Evolutionary conservation across 345 rosid genomes (phyloP), one percentile per base, ranked within the genome.

Genomic region (Luvunga scandens): DNA sequence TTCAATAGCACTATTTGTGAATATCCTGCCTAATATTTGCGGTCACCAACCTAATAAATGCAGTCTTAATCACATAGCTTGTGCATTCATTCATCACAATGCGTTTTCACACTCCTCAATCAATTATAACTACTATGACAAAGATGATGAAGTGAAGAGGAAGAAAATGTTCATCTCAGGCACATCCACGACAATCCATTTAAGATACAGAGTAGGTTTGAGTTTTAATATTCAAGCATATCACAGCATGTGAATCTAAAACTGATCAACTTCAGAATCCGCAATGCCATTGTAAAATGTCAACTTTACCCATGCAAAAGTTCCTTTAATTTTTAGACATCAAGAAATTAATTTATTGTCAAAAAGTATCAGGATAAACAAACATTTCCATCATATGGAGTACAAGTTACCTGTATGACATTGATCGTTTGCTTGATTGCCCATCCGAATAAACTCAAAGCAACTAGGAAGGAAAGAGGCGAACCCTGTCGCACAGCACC

Each of bases 371-470:
- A 31, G 63, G 24, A 34, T 56, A 39, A 24, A 34, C 6, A 7
- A 39, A 12, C 24, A 34, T 25, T 75, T 34, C n/a, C 22, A 56
- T 3, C 27, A 39, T 71, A 48, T 76, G 45, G 28, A 50, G 79
- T 28, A 42, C 77, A 75, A 63, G 59, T 39, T 87, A 91, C 97
- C 98, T 94, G 98, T 78, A 94, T 94, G 48, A 92, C 74, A 78
- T 94, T 94, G 79, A 94, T 80, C 75, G 77, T 68, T 80, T 93
- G 98, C 83, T 94, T 92, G 84, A 90, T 90, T 69, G 89, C 86
- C 94, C 97, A 94, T 69, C 98, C 97, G 71, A 93, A 87, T 84
- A 91, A 81, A 73, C 92, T 90, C 76, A 89, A 81, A 39, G 80
- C 89, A 77, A 91, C 70, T 38, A 93, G 80, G 67, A 88, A 66